Evolutionary conservation across 2,329 filamentous ascomycete genomes (phyloP).

Genomic region (Bipolaris cookei): DNA sequence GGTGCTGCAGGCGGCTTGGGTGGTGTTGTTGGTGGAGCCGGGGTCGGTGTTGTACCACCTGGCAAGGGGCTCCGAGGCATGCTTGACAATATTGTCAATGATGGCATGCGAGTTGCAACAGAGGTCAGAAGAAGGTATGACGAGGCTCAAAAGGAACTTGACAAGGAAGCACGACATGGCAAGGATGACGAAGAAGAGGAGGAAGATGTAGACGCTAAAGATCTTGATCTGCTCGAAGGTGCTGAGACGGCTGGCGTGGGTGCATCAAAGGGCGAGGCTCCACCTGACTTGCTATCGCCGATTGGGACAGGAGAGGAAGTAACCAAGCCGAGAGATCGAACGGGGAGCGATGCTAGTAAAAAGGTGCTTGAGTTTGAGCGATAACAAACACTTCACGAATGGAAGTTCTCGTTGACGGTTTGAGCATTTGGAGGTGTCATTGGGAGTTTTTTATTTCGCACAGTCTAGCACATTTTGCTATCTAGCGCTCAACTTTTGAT

Average conservation of each 20-base stretch:
- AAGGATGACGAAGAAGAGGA: conserved; percentile 69
- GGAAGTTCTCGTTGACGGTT: not conserved
- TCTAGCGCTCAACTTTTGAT: not conserved
- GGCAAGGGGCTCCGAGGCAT: conserved; percentile 86
- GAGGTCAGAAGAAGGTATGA: conserved; percentile 94
- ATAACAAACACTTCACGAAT: conserved; percentile 18
- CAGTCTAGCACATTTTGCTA: not conserved
- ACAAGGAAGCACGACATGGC: conserved; percentile 70
- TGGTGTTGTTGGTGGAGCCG: conserved; percentile 53
- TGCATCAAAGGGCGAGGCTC: conserved; percentile 31
- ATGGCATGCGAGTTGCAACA: conserved; percentile 93
- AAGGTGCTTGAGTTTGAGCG: conserved; percentile 50
- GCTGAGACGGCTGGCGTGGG: conserved; percentile 57
- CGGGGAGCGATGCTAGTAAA: conserved; percentile 45
- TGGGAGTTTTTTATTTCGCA: conserved; percentile 3
- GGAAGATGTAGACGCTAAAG: conserved; percentile 58
- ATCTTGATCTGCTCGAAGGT: conserved; percentile 57
- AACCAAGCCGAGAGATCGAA: conserved; percentile 38
- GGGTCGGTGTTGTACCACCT: conserved; percentile 63
- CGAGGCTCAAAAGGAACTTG: conserved; percentile 89
- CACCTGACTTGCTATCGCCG: conserved; percentile 26
- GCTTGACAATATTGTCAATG: conserved; percentile 94
- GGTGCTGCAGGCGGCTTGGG: conserved; percentile 50
- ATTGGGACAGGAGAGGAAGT: conserved; percentile 29
- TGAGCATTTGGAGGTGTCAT: conserved; percentile 3